phyloP scores from a whole-genome alignment of 208 protist species.

The Trypanosoma lewisi region DNA sequence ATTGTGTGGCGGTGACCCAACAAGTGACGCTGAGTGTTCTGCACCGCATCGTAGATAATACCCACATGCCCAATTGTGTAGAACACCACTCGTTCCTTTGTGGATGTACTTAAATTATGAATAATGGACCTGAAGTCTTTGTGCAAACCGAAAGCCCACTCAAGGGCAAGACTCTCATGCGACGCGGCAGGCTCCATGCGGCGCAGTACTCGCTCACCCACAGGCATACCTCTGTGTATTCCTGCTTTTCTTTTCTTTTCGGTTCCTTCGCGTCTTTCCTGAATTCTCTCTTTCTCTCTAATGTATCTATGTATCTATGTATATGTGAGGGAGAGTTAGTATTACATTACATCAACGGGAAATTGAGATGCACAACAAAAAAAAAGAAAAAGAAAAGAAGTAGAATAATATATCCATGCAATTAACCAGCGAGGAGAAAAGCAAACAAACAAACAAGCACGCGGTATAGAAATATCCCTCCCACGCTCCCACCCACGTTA shows the following conservation, averaged over 20 bases:
- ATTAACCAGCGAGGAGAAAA: too few relatives aligned
- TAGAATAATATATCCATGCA: too few relatives aligned
- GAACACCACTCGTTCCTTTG: conserved; percentile 77
- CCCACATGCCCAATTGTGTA: conserved; percentile 90
- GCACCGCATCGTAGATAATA: conserved; percentile 89
- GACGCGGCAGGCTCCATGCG: conserved; percentile 18
- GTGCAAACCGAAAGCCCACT: conserved; percentile 92
- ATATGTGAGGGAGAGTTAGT: too few relatives aligned
- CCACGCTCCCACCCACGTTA: too few relatives aligned
- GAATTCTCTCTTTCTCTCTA: too few relatives aligned
- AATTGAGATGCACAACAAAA: too few relatives aligned
- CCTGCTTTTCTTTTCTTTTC: neutral
- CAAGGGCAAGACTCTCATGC: conserved; percentile 69
- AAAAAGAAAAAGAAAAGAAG: too few relatives aligned
- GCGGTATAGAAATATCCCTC: too few relatives aligned
- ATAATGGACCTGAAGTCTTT: conserved; percentile 84
- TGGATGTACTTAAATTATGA: conserved; percentile 79
- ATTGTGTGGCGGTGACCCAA: conserved; percentile 90
- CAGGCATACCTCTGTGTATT: neutral
- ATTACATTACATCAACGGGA: too few relatives aligned
- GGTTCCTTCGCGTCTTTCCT: neutral
- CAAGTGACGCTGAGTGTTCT: conserved; percentile 87
- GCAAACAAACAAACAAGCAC: too few relatives aligned
- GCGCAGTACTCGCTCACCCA: conserved; percentile 18
- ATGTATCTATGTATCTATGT: too few relatives aligned